Evolutionary conservation across 352 stramenopile genomes (phyloP).

Genomic region (Aphanomyces invadans): DNA sequence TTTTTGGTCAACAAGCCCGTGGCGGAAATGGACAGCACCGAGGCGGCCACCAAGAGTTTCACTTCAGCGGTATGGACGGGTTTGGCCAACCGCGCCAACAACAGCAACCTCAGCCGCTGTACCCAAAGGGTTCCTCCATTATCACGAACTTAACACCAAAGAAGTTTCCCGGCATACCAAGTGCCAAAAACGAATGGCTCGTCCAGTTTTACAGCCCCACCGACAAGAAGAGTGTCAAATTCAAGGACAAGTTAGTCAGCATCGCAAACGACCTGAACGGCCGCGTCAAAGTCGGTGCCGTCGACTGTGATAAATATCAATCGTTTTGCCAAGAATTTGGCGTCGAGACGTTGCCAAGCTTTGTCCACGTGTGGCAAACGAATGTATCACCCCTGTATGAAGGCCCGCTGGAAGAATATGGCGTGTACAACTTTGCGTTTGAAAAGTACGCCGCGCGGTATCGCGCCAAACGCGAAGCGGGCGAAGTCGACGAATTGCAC

Average conservation of each 20-base stretch:
- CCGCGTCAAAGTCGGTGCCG: conserved; percentile 65
- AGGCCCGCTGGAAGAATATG: conserved; percentile 60
- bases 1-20: conserved; percentile 26
- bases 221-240: conserved; percentile 48
- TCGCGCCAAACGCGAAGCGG: conserved; percentile 51
- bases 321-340: conserved; percentile 43
- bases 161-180: conserved; percentile 53
- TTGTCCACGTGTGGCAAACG: conserved; percentile 63
- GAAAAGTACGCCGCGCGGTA: conserved; percentile 68
- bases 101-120: conserved; percentile 36
- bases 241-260: conserved; percentile 51
- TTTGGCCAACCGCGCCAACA: conserved; percentile 41
- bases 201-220: conserved; percentile 66
- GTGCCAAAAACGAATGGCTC: conserved; percentile 73
- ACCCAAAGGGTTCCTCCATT: conserved; percentile 43
- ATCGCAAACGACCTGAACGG: conserved; percentile 55
- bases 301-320: conserved; percentile 67
- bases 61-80: conserved; percentile 72
- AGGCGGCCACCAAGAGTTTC: conserved; percentile 58
- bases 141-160: conserved; percentile 55
- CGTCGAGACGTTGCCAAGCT: conserved; percentile 40
- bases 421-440: conserved; percentile 78
- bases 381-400: conserved; percentile 44
- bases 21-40: conserved; percentile 31
- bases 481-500: conserved; percentile 67